A percentile compares a stretch with the other conserved stretches of the same genome.
phyloP scores from a whole-genome alignment of 2,329 filamentous ascomycete genomes.

The Aspergillus puulaauensis region DNA sequence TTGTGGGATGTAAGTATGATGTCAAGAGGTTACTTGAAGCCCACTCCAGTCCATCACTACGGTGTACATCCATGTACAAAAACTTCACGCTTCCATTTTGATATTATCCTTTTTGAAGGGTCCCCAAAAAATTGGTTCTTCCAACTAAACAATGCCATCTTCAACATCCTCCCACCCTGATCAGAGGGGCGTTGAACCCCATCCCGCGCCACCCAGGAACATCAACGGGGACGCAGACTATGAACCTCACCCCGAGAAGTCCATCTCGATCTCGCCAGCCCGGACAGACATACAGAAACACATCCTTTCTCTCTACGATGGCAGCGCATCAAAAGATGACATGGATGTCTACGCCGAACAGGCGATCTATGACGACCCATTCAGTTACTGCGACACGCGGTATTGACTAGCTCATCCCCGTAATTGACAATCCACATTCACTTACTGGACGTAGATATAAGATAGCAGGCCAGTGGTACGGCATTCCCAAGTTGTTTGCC shows the following conservation, averaged over 20 bases:
- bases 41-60: no score
- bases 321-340: constrained; percentile 10
- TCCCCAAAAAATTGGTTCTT: not conserved
- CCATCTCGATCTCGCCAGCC: constrained; percentile 6
- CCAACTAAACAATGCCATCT: constrained; percentile 4
- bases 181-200: constrained; percentile 8
- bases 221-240: not conserved
- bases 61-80: no score
- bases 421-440: no score
- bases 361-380: constrained; percentile 14
- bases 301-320: constrained; percentile 9
- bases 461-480: constrained; percentile 15
- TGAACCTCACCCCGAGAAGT: constrained; percentile 3
- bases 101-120: not conserved
- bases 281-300: constrained; percentile 4
- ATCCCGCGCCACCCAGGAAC: constrained; percentile 7
- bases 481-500: constrained; percentile 11
- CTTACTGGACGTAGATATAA: not conserved
- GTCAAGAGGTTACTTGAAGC: not conserved
- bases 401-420: not conserved
- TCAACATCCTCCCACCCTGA: constrained; percentile 7
- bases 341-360: constrained; percentile 13
- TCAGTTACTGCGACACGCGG: constrained; percentile 16
- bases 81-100: not conserved
- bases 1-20: not conserved